Base-by-base conservation (phyloP, 1,284 basidiomycete species). In the Papiliotrema nemorosa region DNA sequence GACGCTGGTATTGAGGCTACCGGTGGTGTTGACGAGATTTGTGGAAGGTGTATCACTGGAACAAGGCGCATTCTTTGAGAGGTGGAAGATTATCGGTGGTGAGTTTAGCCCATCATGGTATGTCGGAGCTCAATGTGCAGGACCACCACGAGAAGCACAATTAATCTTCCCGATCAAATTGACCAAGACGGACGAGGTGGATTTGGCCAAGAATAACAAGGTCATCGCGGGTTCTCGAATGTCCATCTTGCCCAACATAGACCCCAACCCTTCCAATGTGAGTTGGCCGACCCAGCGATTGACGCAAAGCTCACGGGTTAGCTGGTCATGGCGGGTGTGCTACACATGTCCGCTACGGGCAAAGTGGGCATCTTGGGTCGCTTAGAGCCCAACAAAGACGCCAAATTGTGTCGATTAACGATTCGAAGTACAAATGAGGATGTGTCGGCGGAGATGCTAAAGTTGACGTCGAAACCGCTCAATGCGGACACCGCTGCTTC, bases 11-110 rank as follows among this genome's bases (percentile, higher is more conserved):
- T 76, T 98, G 48, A 84, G 85, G 43, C 78, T 98, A 36, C 94
- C 96, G 3, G 82, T 97, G 57, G 82, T 90, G 46, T 68, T 96
- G 57, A 87, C 85, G 39, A 92, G 94, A 74, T 99, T 99, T 75
- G 80, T 97, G 57, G 93, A 97, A 69, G 88, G 88, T 33, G 91
- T 97, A 49, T 86, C 85, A 64, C 81, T 98, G 33, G 84, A 82
- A 14, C 79, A 82, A 53, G 78, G 81, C 0, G 88, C 94, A 60
- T 98, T 98, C 80, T 98, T 98, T 73, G 93, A 97, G 73, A 81
- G 96, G 48, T 99, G 96, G 96, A 91, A 91, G 74, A 78, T 97
- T 64, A 97, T 98, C 52, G 94, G 94, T 18, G 92, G 91, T 74
- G 46, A 52, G 70, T 62, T 2, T n/a, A 21, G 4, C 3, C 20